Evolutionary conservation across 2,329 filamentous ascomycete genomes (phyloP), one percentile per base, ranked within the genome.

Genomic region (Fusarium armeniacum): DNA sequence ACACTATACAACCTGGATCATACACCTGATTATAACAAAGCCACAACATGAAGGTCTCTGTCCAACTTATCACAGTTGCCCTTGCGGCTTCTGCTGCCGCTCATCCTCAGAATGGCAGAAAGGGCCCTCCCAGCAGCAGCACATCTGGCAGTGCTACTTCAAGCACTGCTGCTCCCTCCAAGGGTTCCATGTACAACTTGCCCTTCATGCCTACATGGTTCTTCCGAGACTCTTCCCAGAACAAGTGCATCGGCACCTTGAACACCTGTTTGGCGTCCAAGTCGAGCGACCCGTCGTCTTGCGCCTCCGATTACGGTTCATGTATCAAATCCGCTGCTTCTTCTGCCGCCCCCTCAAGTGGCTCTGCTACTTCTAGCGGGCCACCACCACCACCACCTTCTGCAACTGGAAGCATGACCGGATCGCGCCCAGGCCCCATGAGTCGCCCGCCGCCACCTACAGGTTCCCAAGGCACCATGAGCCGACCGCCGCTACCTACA

Each of bases 201-300:
- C 40, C 60, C 13, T 65, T 65, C 40, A 12, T 65, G 26, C 47
- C 62, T 16, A 40, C 16, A 4, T 65, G 62, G 62, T 28, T 65
- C 6, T 65, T 65, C 26, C 32, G 30, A 10, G 55, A 43, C 12
- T 24, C 24, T 6, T 26, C n/a, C 2, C 12, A 32, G 26, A 65
- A 40, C 36, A 65, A 60, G 54, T 65, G 62, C n/a, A 65, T 59
- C 32, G 33, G 15, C n/a, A 15, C 61, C 3, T 65, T 35, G 32
- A 60, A 60, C 32, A 41, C 45, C 18, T 65, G 62, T n/a, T 41
- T 65, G 36, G 24, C 44, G 5, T 45, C 45, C 16, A 65, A 33
- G 6, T 65, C 62, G 7, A 32, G 6, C n/a, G 51, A 65, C 18
- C 60, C 52, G 11, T 11, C 16, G 0, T 2, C 53, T 1, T 65